Conservation (phyloP, 306 rosid species). For the Inga laurina region DNA sequence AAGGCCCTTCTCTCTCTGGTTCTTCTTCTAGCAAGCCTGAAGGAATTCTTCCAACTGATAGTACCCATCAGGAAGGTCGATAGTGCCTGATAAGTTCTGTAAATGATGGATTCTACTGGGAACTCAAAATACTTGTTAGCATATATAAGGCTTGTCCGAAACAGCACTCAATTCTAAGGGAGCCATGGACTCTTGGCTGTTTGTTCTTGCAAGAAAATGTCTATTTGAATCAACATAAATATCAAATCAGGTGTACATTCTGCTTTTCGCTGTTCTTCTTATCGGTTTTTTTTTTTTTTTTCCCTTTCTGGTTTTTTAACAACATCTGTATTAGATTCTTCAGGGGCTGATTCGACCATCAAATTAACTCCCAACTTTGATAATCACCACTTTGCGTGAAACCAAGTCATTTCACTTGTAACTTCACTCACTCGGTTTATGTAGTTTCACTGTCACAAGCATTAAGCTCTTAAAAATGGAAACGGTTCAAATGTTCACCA, state of each 20-base stretch:
- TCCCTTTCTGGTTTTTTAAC: too few species aligned
- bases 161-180: background rate
- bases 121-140: background rate
- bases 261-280: background rate
- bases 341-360: background rate
- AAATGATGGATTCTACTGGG: background rate
- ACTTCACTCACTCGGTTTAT: background rate
- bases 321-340: background rate
- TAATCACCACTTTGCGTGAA: background rate
- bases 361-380: background rate
- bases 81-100: background rate
- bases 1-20: conserved; percentile 12
- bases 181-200: background rate
- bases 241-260: background rate
- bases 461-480: background rate
- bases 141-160: background rate
- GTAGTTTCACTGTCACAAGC: background rate
- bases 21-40: conserved; percentile 35
- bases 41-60: background rate
- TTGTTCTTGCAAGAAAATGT: background rate
- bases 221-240: background rate
- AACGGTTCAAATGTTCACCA: background rate
- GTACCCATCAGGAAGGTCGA: conserved; percentile 20
- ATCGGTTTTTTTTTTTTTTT: background rate
- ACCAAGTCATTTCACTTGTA: background rate